A percentile compares a stretch with the other conserved stretches of the same genome.
phyloP scores from a whole-genome alignment of 257 asterid species.

The Ilex aquifolium region DNA sequence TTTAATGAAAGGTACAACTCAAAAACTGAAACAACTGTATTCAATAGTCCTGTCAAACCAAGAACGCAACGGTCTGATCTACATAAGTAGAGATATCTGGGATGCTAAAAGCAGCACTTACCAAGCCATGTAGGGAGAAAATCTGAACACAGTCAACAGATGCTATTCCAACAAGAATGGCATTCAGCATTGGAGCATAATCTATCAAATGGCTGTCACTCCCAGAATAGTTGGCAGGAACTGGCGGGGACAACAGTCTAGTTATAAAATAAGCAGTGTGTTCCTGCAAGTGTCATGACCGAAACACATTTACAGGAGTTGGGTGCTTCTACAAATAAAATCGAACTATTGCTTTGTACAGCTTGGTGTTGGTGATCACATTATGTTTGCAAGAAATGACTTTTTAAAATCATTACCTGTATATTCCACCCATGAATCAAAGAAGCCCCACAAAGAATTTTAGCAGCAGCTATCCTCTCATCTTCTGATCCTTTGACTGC shows the following conservation, averaged over 20 bases:
- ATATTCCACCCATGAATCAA: conserved; percentile 79
- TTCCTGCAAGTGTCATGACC: conserved; percentile 55
- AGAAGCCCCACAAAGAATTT: conserved; percentile 87
- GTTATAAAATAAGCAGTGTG: conserved; percentile 75
- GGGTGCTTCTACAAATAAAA: neutral
- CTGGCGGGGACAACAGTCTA: conserved; percentile 83
- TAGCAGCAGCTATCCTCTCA: conserved; percentile 83
- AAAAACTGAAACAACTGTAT: too few species aligned
- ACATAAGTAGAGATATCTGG: too few species aligned
- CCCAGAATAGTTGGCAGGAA: conserved; percentile 55
- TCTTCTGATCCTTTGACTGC: conserved; percentile 71
- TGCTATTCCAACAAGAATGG: conserved; percentile 86
- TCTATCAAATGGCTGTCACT: conserved; percentile 72
- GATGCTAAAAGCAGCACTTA: conserved; percentile 18
- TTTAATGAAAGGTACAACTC: too few species aligned
- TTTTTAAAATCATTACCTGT: conserved; percentile 49
- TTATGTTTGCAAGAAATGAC: neutral
- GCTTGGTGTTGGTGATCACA: neutral
- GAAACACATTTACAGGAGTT: conserved; percentile 11
- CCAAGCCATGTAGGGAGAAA: conserved; percentile 96
- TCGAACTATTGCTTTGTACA: neutral
- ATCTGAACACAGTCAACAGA: conserved; percentile 92
- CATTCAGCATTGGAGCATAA: conserved; percentile 82
- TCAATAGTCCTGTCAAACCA: too few species aligned
- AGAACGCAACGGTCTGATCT: too few species aligned